Evolutionary conservation across 2,329 filamentous ascomycete species (phyloP), one percentile per base, ranked within the genome.

Genomic region (Monosporascus sp.): DNA sequence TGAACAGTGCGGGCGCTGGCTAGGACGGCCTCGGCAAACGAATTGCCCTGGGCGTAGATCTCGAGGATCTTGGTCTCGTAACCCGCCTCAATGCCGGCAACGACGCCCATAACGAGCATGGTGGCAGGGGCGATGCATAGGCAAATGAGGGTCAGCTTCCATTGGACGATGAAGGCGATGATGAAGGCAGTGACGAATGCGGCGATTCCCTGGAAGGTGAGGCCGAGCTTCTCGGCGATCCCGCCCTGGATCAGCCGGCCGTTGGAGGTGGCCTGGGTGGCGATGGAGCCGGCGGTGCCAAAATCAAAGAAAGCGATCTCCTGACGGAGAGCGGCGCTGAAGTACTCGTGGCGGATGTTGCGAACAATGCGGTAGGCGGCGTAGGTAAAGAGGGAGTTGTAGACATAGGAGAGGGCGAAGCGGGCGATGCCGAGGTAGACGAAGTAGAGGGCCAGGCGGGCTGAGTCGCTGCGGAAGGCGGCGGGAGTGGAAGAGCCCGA

Each of bases 121-220:
- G 64, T 69, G 4, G 51, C 49, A n/a, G 49, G 49, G n/a, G 49
- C 48, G 35, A 54, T 54, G 20, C 52, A 50, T 14, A 45, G 31
- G 37, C 37, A 44, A 46, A 77, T 74, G 1, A 77, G 63, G 0
- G 74, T 75, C 9, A 75, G 67, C 62, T 75, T 73, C 72, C 73
- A 77, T 37, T 74, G 68, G 4, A 68, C 69, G 17, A 67, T 51
- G 55, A 76, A 69, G 38, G 72, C 69, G 47, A 72, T 67, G 54
- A 71, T 61, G 52, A 74, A 71, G 5, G 71, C 66, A 20, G 73
- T 60, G 9, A 71, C 52, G 58, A 75, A 70, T n/a, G 72, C 67
- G 1, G 73, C 63, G 4, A 71, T 49, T 9, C 66, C 71, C 41
- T 76, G 73, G 24, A 74, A 65, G 6, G 69, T 68, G 17, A 74